Conservation (phyloP, 78 protist species). For the Dictyostelium brefeldianum region DNA sequence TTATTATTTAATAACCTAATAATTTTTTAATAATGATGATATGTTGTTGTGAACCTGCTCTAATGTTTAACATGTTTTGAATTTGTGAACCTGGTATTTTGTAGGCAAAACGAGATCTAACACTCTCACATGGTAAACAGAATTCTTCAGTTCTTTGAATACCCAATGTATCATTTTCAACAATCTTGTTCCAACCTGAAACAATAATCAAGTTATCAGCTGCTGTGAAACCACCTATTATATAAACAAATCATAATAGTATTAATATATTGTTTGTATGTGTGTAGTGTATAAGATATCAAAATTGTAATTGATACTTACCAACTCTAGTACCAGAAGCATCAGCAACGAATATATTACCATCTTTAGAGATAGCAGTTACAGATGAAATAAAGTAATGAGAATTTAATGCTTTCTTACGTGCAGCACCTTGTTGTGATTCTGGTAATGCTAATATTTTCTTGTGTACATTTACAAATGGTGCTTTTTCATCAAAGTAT, state of each 20-base stretch:
- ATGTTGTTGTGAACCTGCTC: constrained; percentile 8
- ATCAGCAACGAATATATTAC: constrained; percentile 44
- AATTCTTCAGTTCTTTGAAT: constrained; percentile 36
- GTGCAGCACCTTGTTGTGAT: constrained; percentile 40
- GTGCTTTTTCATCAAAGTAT: not conserved
- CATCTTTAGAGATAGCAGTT: constrained; percentile 42
- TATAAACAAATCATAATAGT: too few relatives aligned
- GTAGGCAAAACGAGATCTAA: constrained; percentile 49
- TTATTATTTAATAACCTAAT: constrained; percentile 33
- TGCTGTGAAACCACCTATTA: constrained; percentile 47
- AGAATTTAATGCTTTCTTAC: constrained; percentile 17
- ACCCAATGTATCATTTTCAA: constrained; percentile 33
- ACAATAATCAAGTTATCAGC: constrained; percentile 25
- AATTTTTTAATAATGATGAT: constrained; percentile 15
- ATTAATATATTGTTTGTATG: too few relatives aligned
- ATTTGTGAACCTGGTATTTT: constrained; percentile 32
- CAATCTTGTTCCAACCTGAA: constrained; percentile 48
- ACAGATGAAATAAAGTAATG: constrained; percentile 36
- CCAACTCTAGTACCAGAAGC: constrained; percentile 56
- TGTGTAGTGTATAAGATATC: too few relatives aligned
- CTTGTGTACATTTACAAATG: constrained; percentile 26
- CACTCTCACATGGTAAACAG: constrained; percentile 70
- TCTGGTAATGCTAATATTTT: constrained; percentile 18
- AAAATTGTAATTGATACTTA: too few relatives aligned
- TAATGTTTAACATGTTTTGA: constrained; percentile 26